Evolutionary conservation across 805 yeast genomes (phyloP), one percentile per base, ranked within the genome.

Genomic region (Kluyveromyces starmeri): DNA sequence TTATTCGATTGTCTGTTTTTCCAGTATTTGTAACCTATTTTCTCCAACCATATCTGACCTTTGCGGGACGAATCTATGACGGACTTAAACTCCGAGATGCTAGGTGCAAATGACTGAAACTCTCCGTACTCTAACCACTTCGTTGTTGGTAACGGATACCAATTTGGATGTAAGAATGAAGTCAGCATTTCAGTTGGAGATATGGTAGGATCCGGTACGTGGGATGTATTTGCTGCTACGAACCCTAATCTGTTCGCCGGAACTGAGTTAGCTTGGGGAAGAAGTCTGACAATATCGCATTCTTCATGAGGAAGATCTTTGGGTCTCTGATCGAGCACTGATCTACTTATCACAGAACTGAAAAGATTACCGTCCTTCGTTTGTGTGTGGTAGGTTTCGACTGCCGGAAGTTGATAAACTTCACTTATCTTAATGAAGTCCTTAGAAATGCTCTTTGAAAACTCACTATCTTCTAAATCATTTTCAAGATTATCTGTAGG

Each of bases 341-440:
- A 83, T 47, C 75, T 80, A 19, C 72, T 68, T 21, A 73, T 68
- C 23, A 79, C 59, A 0, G 95, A 79, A 5, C 95, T 71, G 52
- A 92, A 89, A 32, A 92, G 64, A 10, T 96, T 94, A 19, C 73
- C 67, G 26, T 78, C 85, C 27, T 71, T 71, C 13, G 81, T 75
- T 7, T 72, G 59, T 21, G 78, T 56, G 39, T 68, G 71, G 41
- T 71, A 68, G 0, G 86, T 73, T 55, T 88, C 92, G n/a, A 74
- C 73, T 35, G 77, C 70, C 3, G 71, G 63, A 7, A 66, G 51
- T 7, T 62, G 52, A 46, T 74, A 77, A 25, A 67, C 60, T 1
- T 69, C 61, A 1, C 81, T 64, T 12, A 83, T 77, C 38, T 71
- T 68, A 21, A 70, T 67, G 47, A 75, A 83, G 48, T 81, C 89